Base-by-base conservation (phyloP, 208 protist genomes). In the Wallacemonas rigidus region DNA sequence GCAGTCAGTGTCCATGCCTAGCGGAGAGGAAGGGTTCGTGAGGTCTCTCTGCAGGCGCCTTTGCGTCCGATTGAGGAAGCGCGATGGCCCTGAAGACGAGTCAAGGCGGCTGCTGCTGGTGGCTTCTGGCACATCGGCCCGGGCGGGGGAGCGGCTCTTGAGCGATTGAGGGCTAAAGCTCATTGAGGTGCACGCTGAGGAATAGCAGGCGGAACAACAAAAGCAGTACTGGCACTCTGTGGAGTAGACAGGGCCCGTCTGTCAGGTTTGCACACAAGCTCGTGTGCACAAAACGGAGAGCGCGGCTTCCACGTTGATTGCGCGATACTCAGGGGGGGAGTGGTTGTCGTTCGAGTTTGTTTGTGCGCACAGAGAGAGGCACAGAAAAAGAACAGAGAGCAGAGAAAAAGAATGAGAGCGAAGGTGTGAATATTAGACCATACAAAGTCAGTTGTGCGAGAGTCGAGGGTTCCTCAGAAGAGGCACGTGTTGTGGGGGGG, bases 31-130 rank as follows among this genome's bases (percentile, higher is more conserved):
- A 3, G 60, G n/a, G 17, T 50, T 3, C 14, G 60, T 15, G n/a
- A 65, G n/a, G 40, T 65, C 60, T 5, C 39, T 45, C 60, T 50
- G 60, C 12, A 65, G 43, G 15, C 43, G 38, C 60, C 50, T 65
- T 17, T 44, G 60, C 43, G 43, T 50, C 3, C 43, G 38, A 15
- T 50, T 50, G 8, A 51, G 15, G 11, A 65, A 36, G 40, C 38
- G 60, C 41, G 60, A 44, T 14, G 60, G 60, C 3, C n/a, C 43
- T 40, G 26, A n/a, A 9, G 51, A n/a, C 4, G 51, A 56, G 51
- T 1, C 26, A n/a, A n/a, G 6, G 51, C 51, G 15, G 51, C 56
- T 62, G 15, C 35, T 62, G 36, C 17, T 40, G 17, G 12, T 50
- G 8, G 45, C 45, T 50, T 6, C 45, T 50, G 45, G 26, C 26